phyloP scores from a whole-genome alignment of 306 rosid genomes.

The Morella rubra region DNA sequence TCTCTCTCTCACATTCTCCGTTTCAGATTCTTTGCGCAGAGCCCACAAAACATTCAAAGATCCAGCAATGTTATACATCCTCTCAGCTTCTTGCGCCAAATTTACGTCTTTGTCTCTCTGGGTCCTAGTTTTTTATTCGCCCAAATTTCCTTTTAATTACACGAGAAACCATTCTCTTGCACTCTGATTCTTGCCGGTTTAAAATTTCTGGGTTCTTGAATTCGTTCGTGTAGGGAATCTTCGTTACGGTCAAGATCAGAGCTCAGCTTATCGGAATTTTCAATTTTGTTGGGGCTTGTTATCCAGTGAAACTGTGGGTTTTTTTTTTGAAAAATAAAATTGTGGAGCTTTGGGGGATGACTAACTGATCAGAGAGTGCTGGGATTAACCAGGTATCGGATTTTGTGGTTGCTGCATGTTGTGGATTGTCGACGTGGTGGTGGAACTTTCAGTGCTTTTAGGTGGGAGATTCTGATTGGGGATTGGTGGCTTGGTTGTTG shows the following conservation, averaged over 20 bases:
- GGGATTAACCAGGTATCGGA: slow-evolving; percentile 26
- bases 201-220: not conserved
- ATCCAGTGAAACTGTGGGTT: slow-evolving; percentile 15
- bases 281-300: not conserved
- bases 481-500: not conserved
- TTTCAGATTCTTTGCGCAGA: slow-evolving; percentile 38
- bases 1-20: slow-evolving; percentile 15
- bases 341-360: slow-evolving; percentile 40
- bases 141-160: slow-evolving; percentile 1
- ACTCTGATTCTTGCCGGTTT: not conserved
- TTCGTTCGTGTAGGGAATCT: slow-evolving; percentile 9
- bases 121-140: not conserved
- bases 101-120: slow-evolving; percentile 13
- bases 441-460: slow-evolving; percentile 29
- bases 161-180: not conserved
- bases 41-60: slow-evolving; percentile 34
- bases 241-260: slow-evolving; percentile 27
- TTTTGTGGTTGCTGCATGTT: slow-evolving; percentile 31
- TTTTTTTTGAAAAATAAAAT: slow-evolving; percentile 26
- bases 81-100: not conserved
- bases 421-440: slow-evolving; percentile 14
- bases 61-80: slow-evolving; percentile 34
- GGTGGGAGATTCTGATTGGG: slow-evolving; percentile 25
- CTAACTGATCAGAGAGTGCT: slow-evolving; percentile 36
- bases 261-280: slow-evolving; percentile 2